Percentiles rank a stretch among this genome's conserved stretches.
Evolutionary conservation across 192 early-diverging fungal genomes (phyloP).

Genomic region (Coemansia sp.): DNA sequence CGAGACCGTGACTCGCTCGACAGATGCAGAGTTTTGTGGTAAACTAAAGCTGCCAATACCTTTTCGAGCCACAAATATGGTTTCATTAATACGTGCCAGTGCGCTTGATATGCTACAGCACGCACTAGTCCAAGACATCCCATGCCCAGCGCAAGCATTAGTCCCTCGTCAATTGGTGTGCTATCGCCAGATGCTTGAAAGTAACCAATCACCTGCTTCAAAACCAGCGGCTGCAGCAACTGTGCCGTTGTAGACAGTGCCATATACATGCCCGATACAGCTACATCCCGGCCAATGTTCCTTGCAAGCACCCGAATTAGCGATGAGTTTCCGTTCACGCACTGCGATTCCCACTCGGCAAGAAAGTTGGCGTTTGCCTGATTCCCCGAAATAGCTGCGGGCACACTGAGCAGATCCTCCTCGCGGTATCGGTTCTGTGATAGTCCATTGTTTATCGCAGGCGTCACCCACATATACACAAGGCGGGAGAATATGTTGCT

Average conservation of each 20-base stretch:
- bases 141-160: conserved; percentile 26
- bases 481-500: conserved; percentile 37
- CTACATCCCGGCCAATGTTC: conserved; percentile 2
- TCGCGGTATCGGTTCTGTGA: conserved; percentile 56
- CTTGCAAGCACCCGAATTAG: conserved; percentile 12
- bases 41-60: conserved; percentile 19
- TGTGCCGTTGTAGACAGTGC: conserved; percentile 11
- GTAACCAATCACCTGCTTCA: conserved; percentile 18
- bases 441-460: conserved; percentile 77
- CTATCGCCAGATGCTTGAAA: conserved; percentile 12
- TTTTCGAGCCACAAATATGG: conserved; percentile 72
- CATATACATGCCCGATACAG: conserved; percentile 18
- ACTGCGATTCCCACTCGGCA: conserved; percentile 9
- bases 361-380: conserved; percentile 15
- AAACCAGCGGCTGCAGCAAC: conserved; percentile 26
- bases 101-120: conserved; percentile 13
- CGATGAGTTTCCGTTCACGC: conserved; percentile 16
- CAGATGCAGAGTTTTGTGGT: conserved; percentile 16
- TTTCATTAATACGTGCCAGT: conserved; percentile 76
- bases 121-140: conserved; percentile 15
- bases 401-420: conserved; percentile 14
- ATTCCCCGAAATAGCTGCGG: conserved; percentile 5
- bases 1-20: conserved; percentile 58
- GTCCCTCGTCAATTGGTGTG: conserved; percentile 12
- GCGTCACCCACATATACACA: conserved; percentile 84